Base-by-base conservation (phyloP, 2,329 filamentous ascomycete species). In the Botrytis medusae region DNA sequence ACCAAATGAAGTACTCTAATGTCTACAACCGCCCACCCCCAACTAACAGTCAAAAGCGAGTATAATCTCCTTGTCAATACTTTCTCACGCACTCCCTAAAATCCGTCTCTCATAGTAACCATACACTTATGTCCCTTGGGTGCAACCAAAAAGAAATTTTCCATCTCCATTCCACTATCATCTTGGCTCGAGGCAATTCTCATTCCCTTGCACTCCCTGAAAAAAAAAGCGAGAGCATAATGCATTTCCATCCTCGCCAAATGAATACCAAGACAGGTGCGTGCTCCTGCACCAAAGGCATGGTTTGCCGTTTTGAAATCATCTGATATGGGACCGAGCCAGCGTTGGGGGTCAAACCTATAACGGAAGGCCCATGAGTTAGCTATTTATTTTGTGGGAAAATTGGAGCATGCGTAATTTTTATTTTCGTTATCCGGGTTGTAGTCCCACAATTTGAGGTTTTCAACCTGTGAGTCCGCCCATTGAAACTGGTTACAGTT, bases 41-140 rank as follows among this genome's bases (percentile, higher is more conserved):
- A 2, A 14, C 9, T 6, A 25, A 51, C 6, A n/a, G 0, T 4
- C 46, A 51, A 51, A 51, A 51, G 4, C 4, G 25, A 14, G 22
- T 51, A 1, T 4, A 51, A 0, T 6, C 12, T n/a, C 22, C 22
- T 14, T 12, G 0, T 0, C 48, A 51, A 14, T 0, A n/a, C 0
- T 2, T 14, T n/a, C 48, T 51, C 4, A 51, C 1, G 0, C 48
- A 51, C 10, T 14, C 6, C 4, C 12, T 48, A 65, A 5, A 25
- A 34, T 6, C 46, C 37, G 1, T 65, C 37, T 22, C 2, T 72
- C 70, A 67, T 37, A 16, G 70, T 72, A n/a, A 59, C 29, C 20
- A 20, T 2, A 34, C 70, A 72, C 22, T 59, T 48, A 16, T 67
- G 14, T 4, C 48, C 61, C 14, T 25, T 57, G 0, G 48, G 70